These are phyloP conservation scores for Handroanthus guayacan DNA, from an alignment of 257 asterid genomes.

Conservation along the genomic window DNA sequence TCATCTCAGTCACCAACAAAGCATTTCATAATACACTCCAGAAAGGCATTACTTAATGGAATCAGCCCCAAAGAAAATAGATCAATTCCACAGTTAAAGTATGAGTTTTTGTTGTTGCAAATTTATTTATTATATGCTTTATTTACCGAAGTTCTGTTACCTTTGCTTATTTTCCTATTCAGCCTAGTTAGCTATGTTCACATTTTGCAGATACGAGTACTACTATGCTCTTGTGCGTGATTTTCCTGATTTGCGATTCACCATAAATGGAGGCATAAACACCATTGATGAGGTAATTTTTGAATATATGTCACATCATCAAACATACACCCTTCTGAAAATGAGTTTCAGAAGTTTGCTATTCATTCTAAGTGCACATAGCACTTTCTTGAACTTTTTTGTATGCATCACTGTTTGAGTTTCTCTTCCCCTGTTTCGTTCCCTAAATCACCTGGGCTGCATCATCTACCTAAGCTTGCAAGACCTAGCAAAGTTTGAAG, in stretches of 20 bases:
- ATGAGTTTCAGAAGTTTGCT: constrained; percentile 18
- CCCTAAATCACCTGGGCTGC: constrained; percentile 10
- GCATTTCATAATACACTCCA: constrained; percentile 92
- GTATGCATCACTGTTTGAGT: background rate
- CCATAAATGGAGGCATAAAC: constrained; percentile 94
- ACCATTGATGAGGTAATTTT: constrained; percentile 78
- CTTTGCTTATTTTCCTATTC: constrained; percentile 25
- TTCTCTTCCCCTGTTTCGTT: background rate
- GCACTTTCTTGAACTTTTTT: constrained; percentile 9
- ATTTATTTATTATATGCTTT: constrained; percentile 19
- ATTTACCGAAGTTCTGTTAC: constrained; percentile 9
- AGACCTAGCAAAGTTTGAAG: constrained; percentile 3
- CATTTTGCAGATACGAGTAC: constrained; percentile 79
- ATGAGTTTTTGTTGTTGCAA: constrained; percentile 34
- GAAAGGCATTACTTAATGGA: constrained; percentile 96
- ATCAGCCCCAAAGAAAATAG: constrained; percentile 92
- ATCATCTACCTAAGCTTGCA: background rate
- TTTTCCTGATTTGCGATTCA: constrained; percentile 90
- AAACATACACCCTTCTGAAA: constrained; percentile 12
- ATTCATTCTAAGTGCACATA: constrained; percentile 14
- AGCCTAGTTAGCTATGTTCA: constrained; percentile 14
- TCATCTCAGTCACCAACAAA: constrained; percentile 90
- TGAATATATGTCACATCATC: constrained; percentile 25
- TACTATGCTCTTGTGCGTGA: constrained; percentile 96
- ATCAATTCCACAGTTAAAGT: constrained; percentile 92